These are phyloP conservation scores for Capsella bursapastoris DNA, from an alignment of 345 rosid species.

Conservation along the genomic window DNA sequence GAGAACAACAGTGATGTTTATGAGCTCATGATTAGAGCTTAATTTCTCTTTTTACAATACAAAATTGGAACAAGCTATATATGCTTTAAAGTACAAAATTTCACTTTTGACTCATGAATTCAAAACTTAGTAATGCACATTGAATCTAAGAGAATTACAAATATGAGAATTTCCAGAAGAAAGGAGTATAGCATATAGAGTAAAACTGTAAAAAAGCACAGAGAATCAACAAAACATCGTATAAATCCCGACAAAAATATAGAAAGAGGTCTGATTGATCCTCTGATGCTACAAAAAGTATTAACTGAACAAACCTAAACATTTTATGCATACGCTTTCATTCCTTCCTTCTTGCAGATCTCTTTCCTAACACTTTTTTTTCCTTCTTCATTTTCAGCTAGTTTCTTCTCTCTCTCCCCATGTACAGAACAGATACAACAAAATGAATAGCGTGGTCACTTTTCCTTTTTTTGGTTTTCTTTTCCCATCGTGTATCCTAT, in stretches of 20 bases:
- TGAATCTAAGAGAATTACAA: constrained; percentile 32
- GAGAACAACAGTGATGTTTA: constrained; percentile 81
- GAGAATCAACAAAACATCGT: constrained; percentile 36
- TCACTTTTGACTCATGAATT: background rate
- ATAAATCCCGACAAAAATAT: constrained; percentile 30
- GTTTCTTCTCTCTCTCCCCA: constrained; percentile 31
- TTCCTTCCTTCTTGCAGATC: constrained; percentile 23
- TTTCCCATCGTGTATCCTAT: constrained; percentile 32
- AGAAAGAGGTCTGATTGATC: constrained; percentile 22
- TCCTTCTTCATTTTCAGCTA: constrained; percentile 35
- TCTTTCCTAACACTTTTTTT: constrained; percentile 34
- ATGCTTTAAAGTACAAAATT: constrained; percentile 7
- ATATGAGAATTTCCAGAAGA: constrained; percentile 29
- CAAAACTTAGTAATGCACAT: constrained; percentile 17
- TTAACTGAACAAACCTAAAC: constrained; percentile 42
- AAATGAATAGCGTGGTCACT: constrained; percentile 28
- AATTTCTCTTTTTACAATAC: constrained; percentile 12
- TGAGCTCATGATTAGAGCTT: constrained; percentile 83
- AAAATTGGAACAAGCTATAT: background rate
- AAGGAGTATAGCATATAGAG: constrained; percentile 33
- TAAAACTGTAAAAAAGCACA: constrained; percentile 29
- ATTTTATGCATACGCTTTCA: constrained; percentile 36
- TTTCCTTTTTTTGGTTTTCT: background rate
- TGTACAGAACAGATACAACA: constrained; percentile 51
- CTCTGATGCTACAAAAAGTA: constrained; percentile 45